These are phyloP conservation scores for Fusarium pseudonygamai DNA, from an alignment of 2,329 filamentous ascomycete genomes.

Conservation along the genomic window DNA sequence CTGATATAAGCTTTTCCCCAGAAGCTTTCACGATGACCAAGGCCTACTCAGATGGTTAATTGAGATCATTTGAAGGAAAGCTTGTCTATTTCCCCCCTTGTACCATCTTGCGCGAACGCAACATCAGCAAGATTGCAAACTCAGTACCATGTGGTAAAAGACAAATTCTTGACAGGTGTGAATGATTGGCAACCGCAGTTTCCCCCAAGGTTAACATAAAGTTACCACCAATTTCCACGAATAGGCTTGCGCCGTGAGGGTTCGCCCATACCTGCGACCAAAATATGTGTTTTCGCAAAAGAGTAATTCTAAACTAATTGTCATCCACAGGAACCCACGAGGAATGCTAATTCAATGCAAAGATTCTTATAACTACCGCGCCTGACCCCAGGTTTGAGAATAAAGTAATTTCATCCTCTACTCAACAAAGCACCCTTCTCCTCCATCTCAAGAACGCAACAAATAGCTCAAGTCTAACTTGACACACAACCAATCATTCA, in stretches of 20 bases:
- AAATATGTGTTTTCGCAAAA: accelerated
- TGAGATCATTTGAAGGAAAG: accelerated
- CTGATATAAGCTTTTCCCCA: no score
- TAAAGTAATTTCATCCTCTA: neutral
- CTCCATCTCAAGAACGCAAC: neutral
- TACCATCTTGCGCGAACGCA: no score
- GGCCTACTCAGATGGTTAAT: neutral
- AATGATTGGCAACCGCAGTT: no score
- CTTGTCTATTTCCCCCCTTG: neutral
- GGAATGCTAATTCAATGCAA: no score
- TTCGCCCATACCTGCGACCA: accelerated
- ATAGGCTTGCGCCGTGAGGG: accelerated
- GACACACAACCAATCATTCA: neutral
- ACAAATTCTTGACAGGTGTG: accelerated
- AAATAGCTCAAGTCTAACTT: neutral
- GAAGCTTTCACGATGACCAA: no score
- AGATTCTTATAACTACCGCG: neutral
- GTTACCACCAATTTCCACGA: neutral
- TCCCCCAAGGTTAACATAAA: neutral
- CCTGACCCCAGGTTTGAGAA: no score
- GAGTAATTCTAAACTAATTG: no score
- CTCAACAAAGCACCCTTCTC: neutral
- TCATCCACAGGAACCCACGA: no score
- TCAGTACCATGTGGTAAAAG: neutral
- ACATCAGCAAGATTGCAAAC: neutral